Base-by-base conservation (phyloP, 2,329 filamentous ascomycete species). In the Rugonectria rugulosa region DNA sequence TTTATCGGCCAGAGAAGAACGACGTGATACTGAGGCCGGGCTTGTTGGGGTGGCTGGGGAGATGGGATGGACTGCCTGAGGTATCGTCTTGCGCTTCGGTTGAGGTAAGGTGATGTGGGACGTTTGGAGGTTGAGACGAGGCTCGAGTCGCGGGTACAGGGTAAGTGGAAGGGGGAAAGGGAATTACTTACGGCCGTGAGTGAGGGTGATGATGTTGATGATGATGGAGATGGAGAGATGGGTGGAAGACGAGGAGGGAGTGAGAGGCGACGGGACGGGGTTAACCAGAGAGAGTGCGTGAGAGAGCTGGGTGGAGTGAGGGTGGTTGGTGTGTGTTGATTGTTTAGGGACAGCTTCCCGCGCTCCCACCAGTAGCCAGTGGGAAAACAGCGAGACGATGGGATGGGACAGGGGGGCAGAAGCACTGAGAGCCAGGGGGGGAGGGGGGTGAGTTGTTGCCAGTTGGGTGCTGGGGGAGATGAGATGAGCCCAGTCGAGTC, bases 1-100 rank as follows among this genome's bases (percentile, higher is more conserved):
- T 74, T 73, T 74, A 75, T 70, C 65, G 69, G 61, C 40, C 19
- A 44, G 43, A 38, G 42, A 50, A 32, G 37, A n/a, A 54, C 45
- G 56, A 32, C 40, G 43, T 52, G 34, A 42, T 40, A 24, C 34
- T n/a, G 43, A 36, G 31, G 52, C 43, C 44, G 47, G 57, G 43
- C 59, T 53, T 59, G n/a, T 43, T 19, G 32, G 31, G 52, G 50
- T 36, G 44, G 40, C 23, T 48, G 45, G 38, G 41, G 52, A 29
- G 26, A 48, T 40, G 45, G 47, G 19, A 26, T 19, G 29, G 29
- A 32, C 29, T 32, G n/a, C 29, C 29, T 32, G 29, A 32, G 29
- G 26, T 32, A 32, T 32, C 29, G 21, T 46, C 23, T 36, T n/a
- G n/a, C 4, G 34, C 31, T 11, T 11, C 9, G 26, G 26, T 36